These are phyloP conservation scores for Wallacemonas sp. DNA, from an alignment of 208 protist species.

Conservation along the genomic window DNA sequence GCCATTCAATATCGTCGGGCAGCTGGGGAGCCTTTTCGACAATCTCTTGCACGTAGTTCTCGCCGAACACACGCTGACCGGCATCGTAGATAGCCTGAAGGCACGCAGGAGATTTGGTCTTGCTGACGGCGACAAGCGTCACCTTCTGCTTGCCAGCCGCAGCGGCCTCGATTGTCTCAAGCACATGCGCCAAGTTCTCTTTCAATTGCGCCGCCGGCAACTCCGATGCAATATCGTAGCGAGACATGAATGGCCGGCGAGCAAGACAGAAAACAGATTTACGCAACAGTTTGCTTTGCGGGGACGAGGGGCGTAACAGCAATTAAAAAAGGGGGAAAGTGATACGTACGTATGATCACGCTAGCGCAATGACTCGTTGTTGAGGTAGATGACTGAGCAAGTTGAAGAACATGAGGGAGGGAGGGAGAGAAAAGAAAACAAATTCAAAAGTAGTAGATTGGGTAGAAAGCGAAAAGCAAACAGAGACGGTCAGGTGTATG, in stretches of 20 bases:
- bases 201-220: slow-evolving; percentile 45
- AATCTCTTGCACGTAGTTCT: slow-evolving; percentile 98
- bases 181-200: slow-evolving; percentile 53
- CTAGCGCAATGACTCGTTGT: too few species aligned
- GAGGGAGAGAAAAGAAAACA: too few species aligned
- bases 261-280: neutral
- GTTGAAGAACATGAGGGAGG: neutral
- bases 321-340: neutral
- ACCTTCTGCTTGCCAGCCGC: slow-evolving; percentile 39
- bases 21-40: slow-evolving; percentile 81
- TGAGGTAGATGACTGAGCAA: neutral
- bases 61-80: slow-evolving; percentile 90
- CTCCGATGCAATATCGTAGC: slow-evolving; percentile 67
- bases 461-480: too few species aligned
- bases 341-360: too few species aligned
- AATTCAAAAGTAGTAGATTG: too few species aligned
- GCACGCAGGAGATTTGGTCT: slow-evolving; percentile 80
- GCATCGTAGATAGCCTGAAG: slow-evolving; percentile 59
- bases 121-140: slow-evolving; percentile 70
- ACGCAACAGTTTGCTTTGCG: slow-evolving; percentile 4
- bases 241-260: slow-evolving; percentile 19
- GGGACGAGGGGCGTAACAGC: neutral
- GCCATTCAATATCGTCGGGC: slow-evolving; percentile 94
- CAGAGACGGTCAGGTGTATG: too few species aligned
- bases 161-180: slow-evolving; percentile 27